A percentile compares a stretch with the other conserved stretches of the same genome.
These are phyloP conservation scores for Solanum tacnaense DNA, from an alignment of 257 asterid genomes.

Conservation along the genomic window DNA sequence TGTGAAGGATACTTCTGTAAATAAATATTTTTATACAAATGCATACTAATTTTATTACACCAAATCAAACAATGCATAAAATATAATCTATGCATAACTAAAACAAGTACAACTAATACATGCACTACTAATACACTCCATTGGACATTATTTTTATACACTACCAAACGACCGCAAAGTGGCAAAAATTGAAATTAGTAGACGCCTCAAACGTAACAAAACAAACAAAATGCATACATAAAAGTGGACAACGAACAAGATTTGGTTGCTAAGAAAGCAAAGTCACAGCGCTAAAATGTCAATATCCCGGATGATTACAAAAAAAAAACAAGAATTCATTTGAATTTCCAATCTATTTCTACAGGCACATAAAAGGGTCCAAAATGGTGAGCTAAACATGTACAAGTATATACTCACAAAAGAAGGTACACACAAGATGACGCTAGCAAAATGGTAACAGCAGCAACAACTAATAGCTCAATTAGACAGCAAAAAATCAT, in stretches of 20 bases:
- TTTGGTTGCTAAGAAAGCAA: background rate
- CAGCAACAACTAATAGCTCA: background rate
- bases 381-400: background rate
- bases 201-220: background rate
- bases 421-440: background rate
- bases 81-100: no score
- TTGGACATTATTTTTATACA: no score
- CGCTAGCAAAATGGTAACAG: background rate
- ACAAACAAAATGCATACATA: background rate
- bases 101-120: no score
- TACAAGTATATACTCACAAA: background rate
- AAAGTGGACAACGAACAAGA: background rate
- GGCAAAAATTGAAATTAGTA: background rate
- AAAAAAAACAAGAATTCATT: background rate
- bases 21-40: no score
- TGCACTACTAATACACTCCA: no score
- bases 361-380: background rate
- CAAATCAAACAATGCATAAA: no score
- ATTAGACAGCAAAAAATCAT: background rate
- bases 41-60: no score
- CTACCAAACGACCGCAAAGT: no score
- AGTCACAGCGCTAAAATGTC: background rate
- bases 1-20: no score
- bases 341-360: background rate
- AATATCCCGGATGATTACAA: background rate